phyloP scores from a whole-genome alignment of 257 asterid genomes.

The Plantago ovata region DNA sequence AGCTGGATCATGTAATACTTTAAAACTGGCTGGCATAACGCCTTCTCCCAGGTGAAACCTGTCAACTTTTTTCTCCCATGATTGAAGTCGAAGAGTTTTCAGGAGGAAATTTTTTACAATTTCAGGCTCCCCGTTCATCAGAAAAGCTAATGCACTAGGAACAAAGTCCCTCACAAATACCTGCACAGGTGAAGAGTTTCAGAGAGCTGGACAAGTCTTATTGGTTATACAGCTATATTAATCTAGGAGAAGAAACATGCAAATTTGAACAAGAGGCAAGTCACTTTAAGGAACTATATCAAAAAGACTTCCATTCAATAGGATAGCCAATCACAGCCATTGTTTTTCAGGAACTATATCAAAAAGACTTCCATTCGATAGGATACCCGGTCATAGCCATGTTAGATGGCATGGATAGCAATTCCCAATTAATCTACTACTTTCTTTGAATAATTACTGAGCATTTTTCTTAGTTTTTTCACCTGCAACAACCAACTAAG shows the following conservation, averaged over 20 bases:
- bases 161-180: constrained; percentile 76
- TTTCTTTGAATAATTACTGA: background rate
- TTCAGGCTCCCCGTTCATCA: constrained; percentile 69
- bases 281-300: too few relatives aligned
- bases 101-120: constrained; percentile 59
- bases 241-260: background rate
- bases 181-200: constrained; percentile 26
- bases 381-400: too few relatives aligned
- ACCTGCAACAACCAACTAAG: background rate
- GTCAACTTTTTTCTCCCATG: constrained; percentile 76
- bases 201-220: background rate
- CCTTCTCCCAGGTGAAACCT: constrained; percentile 74
- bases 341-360: background rate
- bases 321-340: background rate
- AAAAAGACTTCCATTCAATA: background rate
- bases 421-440: too few relatives aligned
- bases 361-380: too few relatives aligned
- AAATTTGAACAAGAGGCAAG: too few relatives aligned
- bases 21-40: constrained; percentile 78
- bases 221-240: background rate
- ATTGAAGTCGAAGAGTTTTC: constrained; percentile 71
- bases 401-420: too few relatives aligned
- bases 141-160: constrained; percentile 69
- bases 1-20: constrained; percentile 61
- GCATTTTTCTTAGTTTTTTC: background rate